phyloP scores from a whole-genome alignment of 2,329 filamentous ascomycete genomes.

The Ceratocystis papillata region DNA sequence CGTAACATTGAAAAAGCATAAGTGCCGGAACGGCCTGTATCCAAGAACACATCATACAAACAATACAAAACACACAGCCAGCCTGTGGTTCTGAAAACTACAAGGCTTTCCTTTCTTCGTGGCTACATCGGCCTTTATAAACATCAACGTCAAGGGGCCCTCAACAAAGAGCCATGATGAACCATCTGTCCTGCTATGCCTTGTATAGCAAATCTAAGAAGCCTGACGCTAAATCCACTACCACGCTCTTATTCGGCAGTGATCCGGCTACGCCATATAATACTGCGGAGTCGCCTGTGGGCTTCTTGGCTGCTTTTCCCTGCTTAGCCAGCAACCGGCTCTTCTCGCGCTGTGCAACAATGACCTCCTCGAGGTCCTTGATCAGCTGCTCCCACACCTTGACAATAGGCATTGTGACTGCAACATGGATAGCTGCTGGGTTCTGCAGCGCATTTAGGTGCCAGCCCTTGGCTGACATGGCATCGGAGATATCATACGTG shows the following conservation, averaged over 20 bases:
- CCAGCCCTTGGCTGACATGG: constrained; percentile 75
- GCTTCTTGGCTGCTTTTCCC: constrained; percentile 54
- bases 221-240: constrained; percentile 77
- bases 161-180: background rate
- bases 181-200: constrained; percentile 40
- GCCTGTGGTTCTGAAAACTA: background rate
- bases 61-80: background rate
- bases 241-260: constrained; percentile 88
- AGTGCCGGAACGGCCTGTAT: background rate
- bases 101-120: background rate
- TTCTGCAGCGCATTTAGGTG: constrained; percentile 90
- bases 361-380: constrained; percentile 55
- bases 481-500: constrained; percentile 90
- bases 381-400: constrained; percentile 72
- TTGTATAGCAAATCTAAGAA: constrained; percentile 93
- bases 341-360: constrained; percentile 68
- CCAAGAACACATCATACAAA: background rate
- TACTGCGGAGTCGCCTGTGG: constrained; percentile 69
- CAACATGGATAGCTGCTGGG: constrained; percentile 85
- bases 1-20: background rate
- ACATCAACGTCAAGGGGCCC: background rate
- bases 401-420: constrained; percentile 78
- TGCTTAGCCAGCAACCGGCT: constrained; percentile 61
- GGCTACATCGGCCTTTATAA: background rate
- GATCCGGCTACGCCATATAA: constrained; percentile 93